Percentiles rank a stretch among this genome's conserved stretches.
Evolutionary conservation across 1,139 yeast genomes (phyloP).

Genomic region (Yamadazyma atlantica): DNA sequence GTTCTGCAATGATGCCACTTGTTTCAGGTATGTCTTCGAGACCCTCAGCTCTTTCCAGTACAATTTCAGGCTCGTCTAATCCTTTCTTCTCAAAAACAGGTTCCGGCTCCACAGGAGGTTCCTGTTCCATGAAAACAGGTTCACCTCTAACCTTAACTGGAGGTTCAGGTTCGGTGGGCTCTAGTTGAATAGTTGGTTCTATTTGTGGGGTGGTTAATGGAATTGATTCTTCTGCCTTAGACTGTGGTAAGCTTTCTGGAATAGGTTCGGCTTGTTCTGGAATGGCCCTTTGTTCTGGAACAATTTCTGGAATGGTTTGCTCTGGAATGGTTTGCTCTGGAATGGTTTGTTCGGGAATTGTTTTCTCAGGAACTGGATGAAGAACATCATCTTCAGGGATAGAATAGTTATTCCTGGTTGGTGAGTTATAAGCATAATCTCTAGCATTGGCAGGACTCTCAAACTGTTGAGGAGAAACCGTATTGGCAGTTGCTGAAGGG

Average conservation of each 20-base stretch:
- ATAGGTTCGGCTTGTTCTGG: background rate
- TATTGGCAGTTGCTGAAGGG: slow-evolving; percentile 1
- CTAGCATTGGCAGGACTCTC: background rate
- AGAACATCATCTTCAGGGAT: slow-evolving; percentile 6
- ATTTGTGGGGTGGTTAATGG: slow-evolving; percentile 8
- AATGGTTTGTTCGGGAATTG: background rate
- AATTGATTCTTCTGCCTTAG: background rate
- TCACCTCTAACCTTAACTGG: background rate
- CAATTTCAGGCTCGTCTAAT: background rate
- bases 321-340: background rate
- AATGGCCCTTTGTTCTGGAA: no score
- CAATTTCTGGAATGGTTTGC: no score
- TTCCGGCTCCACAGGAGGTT: background rate
- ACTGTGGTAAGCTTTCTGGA: background rate
- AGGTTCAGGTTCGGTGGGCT: slow-evolving; percentile 1
- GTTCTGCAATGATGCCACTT: no score
- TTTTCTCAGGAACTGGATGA: slow-evolving; percentile 4
- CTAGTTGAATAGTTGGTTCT: slow-evolving; percentile 10
- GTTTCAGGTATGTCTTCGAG: no score
- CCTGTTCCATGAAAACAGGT: slow-evolving; percentile 7
- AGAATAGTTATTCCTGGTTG: slow-evolving; percentile 3
- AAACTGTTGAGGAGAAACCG: background rate
- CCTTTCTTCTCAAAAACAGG: no score
- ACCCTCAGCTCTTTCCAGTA: slow-evolving; percentile 1
- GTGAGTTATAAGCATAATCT: slow-evolving; percentile 2